Conservation (phyloP, 345 rosid genomes). For the Pistacia vera region DNA sequence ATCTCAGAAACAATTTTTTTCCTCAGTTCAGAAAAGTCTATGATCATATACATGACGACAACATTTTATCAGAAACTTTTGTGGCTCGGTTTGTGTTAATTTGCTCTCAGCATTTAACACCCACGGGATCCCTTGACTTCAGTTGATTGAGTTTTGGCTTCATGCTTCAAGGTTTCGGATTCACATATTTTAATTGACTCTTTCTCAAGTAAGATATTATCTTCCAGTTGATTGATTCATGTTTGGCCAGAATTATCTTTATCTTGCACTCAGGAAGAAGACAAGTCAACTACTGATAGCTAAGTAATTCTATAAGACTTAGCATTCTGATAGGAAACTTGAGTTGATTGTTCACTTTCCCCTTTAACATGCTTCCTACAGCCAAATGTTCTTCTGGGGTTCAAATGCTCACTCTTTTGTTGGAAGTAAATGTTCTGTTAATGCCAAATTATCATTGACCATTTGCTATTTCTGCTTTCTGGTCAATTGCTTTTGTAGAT, state of each 20-base stretch:
- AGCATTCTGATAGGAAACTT: not conserved
- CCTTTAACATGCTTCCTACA: not conserved
- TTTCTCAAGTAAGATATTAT: not conserved
- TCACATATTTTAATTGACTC: not conserved
- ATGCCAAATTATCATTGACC: not conserved
- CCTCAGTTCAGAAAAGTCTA: not conserved
- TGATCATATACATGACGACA: not conserved
- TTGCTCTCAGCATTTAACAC: not conserved
- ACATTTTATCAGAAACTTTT: not conserved
- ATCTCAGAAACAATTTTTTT: not conserved
- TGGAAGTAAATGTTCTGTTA: not conserved
- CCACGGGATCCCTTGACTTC: not conserved
- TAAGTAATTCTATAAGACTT: not conserved
- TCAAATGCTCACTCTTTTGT: too few species aligned
- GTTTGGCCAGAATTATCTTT: not conserved
- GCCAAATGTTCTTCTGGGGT: not conserved
- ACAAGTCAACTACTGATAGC: not conserved
- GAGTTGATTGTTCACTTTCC: not conserved
- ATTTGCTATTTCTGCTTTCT: not conserved
- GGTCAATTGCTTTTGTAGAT: slow-evolving; percentile 19
- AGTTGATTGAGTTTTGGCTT: not conserved
- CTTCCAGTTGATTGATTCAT: not conserved
- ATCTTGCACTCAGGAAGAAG: not conserved
- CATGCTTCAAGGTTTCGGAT: not conserved
- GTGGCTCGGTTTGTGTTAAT: not conserved